Evolutionary conservation across 208 protist species (phyloP).

Genomic region (Leishmania guyanensis): DNA sequence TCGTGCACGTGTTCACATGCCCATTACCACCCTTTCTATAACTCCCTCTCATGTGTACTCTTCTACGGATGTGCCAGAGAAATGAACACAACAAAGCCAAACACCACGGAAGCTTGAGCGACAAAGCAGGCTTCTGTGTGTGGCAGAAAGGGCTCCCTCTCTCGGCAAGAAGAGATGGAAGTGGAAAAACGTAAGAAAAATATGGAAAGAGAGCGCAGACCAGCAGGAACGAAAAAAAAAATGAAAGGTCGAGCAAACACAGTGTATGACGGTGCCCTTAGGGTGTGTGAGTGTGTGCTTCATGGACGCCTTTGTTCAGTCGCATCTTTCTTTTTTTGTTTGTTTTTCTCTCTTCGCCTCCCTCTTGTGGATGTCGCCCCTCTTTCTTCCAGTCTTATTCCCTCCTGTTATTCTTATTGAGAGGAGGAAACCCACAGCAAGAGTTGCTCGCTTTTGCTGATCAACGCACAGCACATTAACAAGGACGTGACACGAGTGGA

Average conservation of each 20-base stretch:
- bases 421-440: background rate
- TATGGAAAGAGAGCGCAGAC: background rate
- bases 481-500: background rate
- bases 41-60: background rate
- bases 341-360: background rate
- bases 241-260: background rate
- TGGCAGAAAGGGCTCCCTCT: background rate
- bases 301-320: background rate
- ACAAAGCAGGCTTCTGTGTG: background rate
- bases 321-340: background rate
- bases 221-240: background rate
- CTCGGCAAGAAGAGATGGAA: background rate
- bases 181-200: background rate
- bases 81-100: background rate
- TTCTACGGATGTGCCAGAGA: background rate
- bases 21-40: background rate
- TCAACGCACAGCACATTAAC: background rate
- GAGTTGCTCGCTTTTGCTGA: background rate
- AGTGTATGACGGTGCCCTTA: background rate
- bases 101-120: background rate
- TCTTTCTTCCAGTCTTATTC: background rate
- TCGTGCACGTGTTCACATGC: background rate
- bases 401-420: background rate
- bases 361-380: background rate
- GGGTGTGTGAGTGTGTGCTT: background rate